phyloP scores from a whole-genome alignment of 176 grass and related monocot genomes.

The Cenchrus americanus region DNA sequence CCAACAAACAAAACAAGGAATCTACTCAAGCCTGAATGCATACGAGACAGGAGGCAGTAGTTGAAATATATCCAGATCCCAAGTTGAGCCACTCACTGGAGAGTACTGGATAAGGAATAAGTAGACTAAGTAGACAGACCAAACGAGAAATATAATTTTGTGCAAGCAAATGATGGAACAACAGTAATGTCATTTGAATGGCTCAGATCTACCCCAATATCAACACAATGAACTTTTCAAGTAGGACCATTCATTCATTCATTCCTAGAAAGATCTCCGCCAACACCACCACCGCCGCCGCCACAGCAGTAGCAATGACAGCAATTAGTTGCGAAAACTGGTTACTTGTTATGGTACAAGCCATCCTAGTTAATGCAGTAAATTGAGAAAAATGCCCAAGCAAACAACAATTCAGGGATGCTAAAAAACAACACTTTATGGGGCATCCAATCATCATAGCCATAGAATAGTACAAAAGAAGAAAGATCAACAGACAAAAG shows the following conservation, averaged over 20 bases:
- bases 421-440: not conserved
- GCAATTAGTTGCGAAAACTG: not conserved
- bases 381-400: not conserved
- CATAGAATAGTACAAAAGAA: not conserved
- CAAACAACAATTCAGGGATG: not conserved
- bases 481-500: not conserved
- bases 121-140: not conserved
- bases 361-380: not conserved
- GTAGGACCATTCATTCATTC: too few species aligned
- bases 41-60: too few species aligned
- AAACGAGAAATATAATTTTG: too few species aligned
- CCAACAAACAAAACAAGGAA: not conserved
- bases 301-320: not conserved
- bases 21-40: not conserved
- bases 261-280: too few species aligned
- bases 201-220: not conserved
- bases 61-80: too few species aligned
- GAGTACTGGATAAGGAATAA: not conserved
- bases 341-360: conserved; percentile 20
- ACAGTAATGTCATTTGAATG: not conserved
- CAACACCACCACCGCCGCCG: not conserved
- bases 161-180: not conserved
- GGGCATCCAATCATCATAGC: not conserved
- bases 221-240: not conserved
- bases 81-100: not conserved